Evolutionary conservation across 495 filamentous ascomycete species (phyloP).

Genomic region (Lineolata rhizophorae): DNA sequence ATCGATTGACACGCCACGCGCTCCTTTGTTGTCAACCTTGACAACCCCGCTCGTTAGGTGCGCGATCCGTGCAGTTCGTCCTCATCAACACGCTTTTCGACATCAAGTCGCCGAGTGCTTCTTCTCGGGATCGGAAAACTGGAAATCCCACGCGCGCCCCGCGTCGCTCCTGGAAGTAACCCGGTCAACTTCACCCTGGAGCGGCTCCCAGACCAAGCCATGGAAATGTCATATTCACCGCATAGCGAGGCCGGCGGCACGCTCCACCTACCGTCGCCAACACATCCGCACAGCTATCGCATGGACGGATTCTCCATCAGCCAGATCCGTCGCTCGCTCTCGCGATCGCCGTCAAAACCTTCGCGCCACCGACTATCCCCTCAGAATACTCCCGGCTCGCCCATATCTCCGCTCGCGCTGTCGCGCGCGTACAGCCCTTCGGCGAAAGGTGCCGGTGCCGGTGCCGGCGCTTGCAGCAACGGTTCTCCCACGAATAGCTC

Average conservation of each 20-base stretch:
- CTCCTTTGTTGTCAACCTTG: too few relatives aligned
- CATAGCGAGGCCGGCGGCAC: constrained; percentile 35
- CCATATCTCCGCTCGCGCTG: constrained; percentile 17
- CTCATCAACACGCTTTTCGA: too few relatives aligned
- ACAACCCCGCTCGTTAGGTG: too few relatives aligned
- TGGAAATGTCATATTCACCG: constrained; percentile 20
- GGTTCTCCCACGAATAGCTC: too few relatives aligned
- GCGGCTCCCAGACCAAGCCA: too few relatives aligned
- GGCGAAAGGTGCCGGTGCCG: background rate
- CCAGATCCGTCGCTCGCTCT: constrained; percentile 63
- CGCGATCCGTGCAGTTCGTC: too few relatives aligned
- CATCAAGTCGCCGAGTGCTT: too few relatives aligned
- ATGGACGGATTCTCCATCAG: constrained; percentile 58
- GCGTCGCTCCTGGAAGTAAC: too few relatives aligned
- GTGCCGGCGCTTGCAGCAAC: background rate
- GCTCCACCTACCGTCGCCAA: constrained; percentile 63
- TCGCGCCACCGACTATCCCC: constrained; percentile 41
- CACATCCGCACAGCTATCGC: constrained; percentile 45
- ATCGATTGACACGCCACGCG: too few relatives aligned
- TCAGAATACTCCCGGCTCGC: constrained; percentile 25
- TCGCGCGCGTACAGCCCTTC: constrained; percentile 4
- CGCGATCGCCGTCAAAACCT: constrained; percentile 64
- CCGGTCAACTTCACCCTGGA: too few relatives aligned
- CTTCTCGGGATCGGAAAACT: too few relatives aligned
- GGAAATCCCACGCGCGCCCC: too few relatives aligned